Evolutionary conservation across 352 stramenopile species (phyloP).

Genomic region (Phytophthora fragariae): DNA sequence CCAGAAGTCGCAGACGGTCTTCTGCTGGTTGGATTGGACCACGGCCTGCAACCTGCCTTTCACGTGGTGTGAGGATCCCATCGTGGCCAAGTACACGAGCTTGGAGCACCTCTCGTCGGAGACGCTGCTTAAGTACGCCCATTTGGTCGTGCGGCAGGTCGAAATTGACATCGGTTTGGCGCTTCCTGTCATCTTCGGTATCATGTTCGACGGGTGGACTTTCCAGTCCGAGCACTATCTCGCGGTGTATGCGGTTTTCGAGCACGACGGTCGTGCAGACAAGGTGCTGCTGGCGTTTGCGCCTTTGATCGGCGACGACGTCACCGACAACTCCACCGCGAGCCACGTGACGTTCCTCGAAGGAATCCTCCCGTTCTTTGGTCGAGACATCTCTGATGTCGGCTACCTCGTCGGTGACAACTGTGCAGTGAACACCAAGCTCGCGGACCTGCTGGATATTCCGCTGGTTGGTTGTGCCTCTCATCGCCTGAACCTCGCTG

Average conservation of each 20-base stretch:
- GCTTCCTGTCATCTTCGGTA: neutral
- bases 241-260: constrained; percentile 4
- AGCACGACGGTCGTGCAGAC: constrained; percentile 7
- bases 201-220: neutral
- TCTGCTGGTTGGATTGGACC: neutral
- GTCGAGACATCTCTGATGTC: neutral
- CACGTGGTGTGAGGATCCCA: constrained; percentile 2
- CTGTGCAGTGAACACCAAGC: constrained; percentile 2
- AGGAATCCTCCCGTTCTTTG: too few species aligned
- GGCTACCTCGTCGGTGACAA: constrained; percentile 7
- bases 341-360: too few species aligned
- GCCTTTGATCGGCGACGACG: constrained; percentile 2
- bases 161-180: constrained; percentile 3
- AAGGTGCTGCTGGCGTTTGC: constrained; percentile 10
- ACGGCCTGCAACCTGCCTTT: neutral
- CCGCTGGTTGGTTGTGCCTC: too few species aligned
- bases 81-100: constrained; percentile 6
- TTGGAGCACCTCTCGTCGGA: neutral
- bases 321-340: neutral
- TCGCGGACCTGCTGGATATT: neutral
- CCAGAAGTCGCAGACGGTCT: neutral
- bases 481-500: neutral
- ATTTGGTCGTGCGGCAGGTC: constrained; percentile 1
- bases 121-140: neutral
- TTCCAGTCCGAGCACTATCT: constrained; percentile 1